Percentiles rank a stretch among this genome's conserved stretches.
These are phyloP conservation scores for Primulina eburnea DNA, from an alignment of 257 asterid genomes.

Conservation along the genomic window DNA sequence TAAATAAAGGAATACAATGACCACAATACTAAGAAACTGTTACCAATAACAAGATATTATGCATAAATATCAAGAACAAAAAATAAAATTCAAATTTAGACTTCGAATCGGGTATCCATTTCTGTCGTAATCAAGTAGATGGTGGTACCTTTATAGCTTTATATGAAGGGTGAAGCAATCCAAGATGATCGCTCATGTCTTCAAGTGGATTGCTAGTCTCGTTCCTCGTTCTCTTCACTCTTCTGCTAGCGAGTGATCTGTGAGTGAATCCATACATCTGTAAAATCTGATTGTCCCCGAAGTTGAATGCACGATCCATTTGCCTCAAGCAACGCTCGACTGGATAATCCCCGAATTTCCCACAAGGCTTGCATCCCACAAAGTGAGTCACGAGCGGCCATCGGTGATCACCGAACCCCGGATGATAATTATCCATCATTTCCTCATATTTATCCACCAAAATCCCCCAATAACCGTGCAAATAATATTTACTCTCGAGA, in stretches of 20 bases:
- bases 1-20: slow-evolving; percentile 32
- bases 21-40: slow-evolving; percentile 1
- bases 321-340: slow-evolving; percentile 59
- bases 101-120: slow-evolving; percentile 8
- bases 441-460: slow-evolving; percentile 55
- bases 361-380: slow-evolving; percentile 66
- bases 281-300: slow-evolving; percentile 54
- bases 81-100: slow-evolving; percentile 13
- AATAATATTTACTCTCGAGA: slow-evolving; percentile 39
- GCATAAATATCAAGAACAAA: not conserved
- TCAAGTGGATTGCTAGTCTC: slow-evolving; percentile 49
- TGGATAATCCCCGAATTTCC: slow-evolving; percentile 54
- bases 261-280: slow-evolving; percentile 57
- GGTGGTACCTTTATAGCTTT: slow-evolving; percentile 36
- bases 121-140: slow-evolving; percentile 12
- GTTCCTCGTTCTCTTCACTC: slow-evolving; percentile 42
- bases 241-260: slow-evolving; percentile 45
- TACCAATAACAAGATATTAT: slow-evolving; percentile 7
- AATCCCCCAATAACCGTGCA: slow-evolving; percentile 65
- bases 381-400: slow-evolving; percentile 65
- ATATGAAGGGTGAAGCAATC: slow-evolving; percentile 55
- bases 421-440: slow-evolving; percentile 53
- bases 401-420: slow-evolving; percentile 54
- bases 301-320: slow-evolving; percentile 58
- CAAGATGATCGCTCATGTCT: slow-evolving; percentile 37